Percentiles rank a stretch among this genome's conserved stretches.
These are phyloP conservation scores for Botrytis deweyae DNA, from an alignment of 2,329 filamentous ascomycete species.

Conservation along the genomic window DNA sequence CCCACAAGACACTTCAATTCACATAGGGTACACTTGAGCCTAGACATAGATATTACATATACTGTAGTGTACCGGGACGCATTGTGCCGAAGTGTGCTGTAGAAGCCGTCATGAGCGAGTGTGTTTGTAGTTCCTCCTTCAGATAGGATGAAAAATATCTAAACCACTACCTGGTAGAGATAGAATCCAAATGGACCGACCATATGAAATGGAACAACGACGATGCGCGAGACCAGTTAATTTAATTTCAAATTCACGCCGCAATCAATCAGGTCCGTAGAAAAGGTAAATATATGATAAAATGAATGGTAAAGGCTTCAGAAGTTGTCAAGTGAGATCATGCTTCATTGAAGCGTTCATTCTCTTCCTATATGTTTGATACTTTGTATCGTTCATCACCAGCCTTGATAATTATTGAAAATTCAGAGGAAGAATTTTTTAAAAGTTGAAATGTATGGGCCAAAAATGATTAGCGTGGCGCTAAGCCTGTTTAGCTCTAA, in stretches of 20 bases:
- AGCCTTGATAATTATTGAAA: slow-evolving; percentile 45
- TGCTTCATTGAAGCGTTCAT: slow-evolving; percentile 53
- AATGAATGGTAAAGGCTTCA: slow-evolving; percentile 49
- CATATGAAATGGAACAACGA: neutral
- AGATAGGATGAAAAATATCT: neutral
- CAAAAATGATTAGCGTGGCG: neutral
- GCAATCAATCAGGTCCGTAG: neutral
- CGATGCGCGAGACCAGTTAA: neutral
- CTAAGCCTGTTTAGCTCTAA: slow-evolving; percentile 1
- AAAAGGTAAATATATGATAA: neutral
- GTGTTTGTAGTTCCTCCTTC: neutral
- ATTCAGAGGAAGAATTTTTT: slow-evolving; percentile 23
- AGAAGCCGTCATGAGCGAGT: neutral
- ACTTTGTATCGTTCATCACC: slow-evolving; percentile 58
- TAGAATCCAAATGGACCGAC: too few relatives aligned
- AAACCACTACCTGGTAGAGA: neutral
- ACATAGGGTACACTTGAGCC: neutral
- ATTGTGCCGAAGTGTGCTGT: too few relatives aligned
- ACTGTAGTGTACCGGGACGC: neutral
- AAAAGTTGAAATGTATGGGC: neutral
- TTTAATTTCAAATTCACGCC: neutral
- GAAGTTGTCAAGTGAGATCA: slow-evolving; percentile 62
- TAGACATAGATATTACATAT: neutral
- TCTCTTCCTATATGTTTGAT: slow-evolving; percentile 67
- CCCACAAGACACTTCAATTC: neutral